These are phyloP conservation scores for Caulochytrium protostelioides DNA, from an alignment of 371 early-diverging fungal species.

Conservation along the genomic window DNA sequence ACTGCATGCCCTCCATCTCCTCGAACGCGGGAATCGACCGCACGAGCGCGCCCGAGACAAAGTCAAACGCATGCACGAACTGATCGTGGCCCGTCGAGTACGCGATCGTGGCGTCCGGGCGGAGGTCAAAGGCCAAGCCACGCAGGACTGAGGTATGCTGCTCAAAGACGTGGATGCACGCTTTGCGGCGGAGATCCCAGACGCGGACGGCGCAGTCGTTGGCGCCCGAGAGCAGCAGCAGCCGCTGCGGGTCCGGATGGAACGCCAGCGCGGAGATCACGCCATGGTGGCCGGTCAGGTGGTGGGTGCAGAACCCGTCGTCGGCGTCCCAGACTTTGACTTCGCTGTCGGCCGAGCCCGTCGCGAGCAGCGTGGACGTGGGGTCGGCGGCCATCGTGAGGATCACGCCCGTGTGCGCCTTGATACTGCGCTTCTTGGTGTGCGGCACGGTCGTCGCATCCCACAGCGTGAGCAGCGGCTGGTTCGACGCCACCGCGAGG, in stretches of 20 bases:
- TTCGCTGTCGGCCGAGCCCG: constrained; percentile 87
- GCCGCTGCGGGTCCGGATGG: constrained; percentile 25
- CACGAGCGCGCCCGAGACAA: no score
- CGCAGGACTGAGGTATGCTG: no score
- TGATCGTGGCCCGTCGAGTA: no score
- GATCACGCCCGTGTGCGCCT: constrained; percentile 78
- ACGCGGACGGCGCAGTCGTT: constrained; percentile 76
- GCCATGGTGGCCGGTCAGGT: constrained; percentile 78
- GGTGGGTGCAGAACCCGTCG: constrained; percentile 82
- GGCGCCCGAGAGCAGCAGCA: constrained; percentile 50
- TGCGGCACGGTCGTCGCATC: constrained; percentile 14
- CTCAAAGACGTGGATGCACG: no score
- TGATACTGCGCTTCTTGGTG: background rate
- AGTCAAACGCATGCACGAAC: no score
- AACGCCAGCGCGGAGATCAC: constrained; percentile 68
- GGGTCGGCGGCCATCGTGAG: constrained; percentile 75
- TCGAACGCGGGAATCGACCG: constrained; percentile 65
- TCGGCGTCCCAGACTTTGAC: constrained; percentile 89
- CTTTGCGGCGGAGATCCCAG: constrained; percentile 57
- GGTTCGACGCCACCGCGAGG: constrained; percentile 58
- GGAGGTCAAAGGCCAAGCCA: no score
- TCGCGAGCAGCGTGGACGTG: constrained; percentile 72
- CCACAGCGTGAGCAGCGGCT: constrained; percentile 53
- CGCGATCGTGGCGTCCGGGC: no score
- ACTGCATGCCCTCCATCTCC: no score